phyloP scores from a whole-genome alignment of 768 basidiomycete species.

The Tylopilus felleus region DNA sequence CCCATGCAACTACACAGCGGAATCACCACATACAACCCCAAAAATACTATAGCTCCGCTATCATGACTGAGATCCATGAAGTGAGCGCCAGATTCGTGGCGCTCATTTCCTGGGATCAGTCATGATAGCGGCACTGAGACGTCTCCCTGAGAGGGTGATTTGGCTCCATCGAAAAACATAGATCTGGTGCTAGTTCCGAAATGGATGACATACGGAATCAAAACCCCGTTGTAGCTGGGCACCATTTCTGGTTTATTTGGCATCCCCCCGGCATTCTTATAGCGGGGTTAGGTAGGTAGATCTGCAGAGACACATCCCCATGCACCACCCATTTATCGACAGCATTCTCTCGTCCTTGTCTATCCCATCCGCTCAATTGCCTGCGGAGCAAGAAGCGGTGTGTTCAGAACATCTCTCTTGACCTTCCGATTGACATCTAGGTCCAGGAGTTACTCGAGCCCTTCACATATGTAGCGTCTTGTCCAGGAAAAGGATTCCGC shows the following conservation, averaged over 20 bases:
- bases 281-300: background rate
- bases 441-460: constrained; percentile 71
- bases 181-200: constrained; percentile 4
- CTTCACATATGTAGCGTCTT: constrained; percentile 76
- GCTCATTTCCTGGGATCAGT: constrained; percentile 6
- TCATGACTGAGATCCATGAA: no score
- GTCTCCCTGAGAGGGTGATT: background rate
- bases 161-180: constrained; percentile 1
- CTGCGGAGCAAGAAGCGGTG: constrained; percentile 24
- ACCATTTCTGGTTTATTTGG: constrained; percentile 12
- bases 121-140: constrained; percentile 7
- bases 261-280: constrained; percentile 7
- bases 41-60: no score
- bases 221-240: background rate
- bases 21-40: no score
- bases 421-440: background rate
- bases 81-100: constrained; percentile 13
- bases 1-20: background rate
- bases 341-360: constrained; percentile 34
- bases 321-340: constrained; percentile 37
- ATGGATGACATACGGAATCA: constrained; percentile 1
- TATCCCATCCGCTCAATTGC: constrained; percentile 22
- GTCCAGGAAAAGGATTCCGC: constrained; percentile 91
- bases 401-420: background rate
- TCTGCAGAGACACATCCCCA: background rate